Base-by-base conservation (phyloP, 805 yeast species). In the Yarrowia keelungensis region DNA sequence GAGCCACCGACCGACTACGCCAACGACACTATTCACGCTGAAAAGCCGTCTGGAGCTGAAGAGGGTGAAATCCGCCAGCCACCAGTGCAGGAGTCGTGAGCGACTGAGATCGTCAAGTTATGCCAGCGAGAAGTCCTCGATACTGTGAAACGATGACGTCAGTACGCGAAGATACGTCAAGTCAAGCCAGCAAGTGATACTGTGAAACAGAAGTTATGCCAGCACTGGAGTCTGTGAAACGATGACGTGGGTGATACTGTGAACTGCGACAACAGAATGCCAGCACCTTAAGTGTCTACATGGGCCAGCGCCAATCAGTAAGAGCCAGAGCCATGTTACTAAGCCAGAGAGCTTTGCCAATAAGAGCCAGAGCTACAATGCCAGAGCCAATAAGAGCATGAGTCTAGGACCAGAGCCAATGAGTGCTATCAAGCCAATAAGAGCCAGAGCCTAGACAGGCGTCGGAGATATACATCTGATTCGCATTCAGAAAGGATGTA, bases 401-500 rank as follows among this genome's bases (percentile, higher is more conserved):
- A 46, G 50, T 46, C 50, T 22, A 19, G 50, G 35, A 4, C 50
- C 50, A 46, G 51, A 26, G 38, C 51, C 51, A 26, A 26, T 47
- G n/a, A 47, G 53, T 26, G 53, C 53, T 9, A 49, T 22, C 12
- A 14, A 10, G 36, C 16, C 16, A 14, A 26, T 47, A 26, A 47
- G 38, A 47, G 53, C 53, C 53, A 47, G 53, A 5, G 36, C 38
- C 39, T 8, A 15, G 22, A n/a, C 16, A 32, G 58, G 35, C 35
- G 58, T 38, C 58, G 58, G 58, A 53, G 58, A 36, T 51, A 8
- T 32, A 7, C 16, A 53, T 38, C 43, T 8, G 58, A 53, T 38
- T 53, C 58, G 43, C 58, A 53, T 36, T 53, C 35, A 38, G 58
- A 53, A 51, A 53, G 58, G 58, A 53, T 35, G 56, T 51, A 51